Conservation (phyloP, 768 basidiomycete species). For the Amanita rimosa region DNA sequence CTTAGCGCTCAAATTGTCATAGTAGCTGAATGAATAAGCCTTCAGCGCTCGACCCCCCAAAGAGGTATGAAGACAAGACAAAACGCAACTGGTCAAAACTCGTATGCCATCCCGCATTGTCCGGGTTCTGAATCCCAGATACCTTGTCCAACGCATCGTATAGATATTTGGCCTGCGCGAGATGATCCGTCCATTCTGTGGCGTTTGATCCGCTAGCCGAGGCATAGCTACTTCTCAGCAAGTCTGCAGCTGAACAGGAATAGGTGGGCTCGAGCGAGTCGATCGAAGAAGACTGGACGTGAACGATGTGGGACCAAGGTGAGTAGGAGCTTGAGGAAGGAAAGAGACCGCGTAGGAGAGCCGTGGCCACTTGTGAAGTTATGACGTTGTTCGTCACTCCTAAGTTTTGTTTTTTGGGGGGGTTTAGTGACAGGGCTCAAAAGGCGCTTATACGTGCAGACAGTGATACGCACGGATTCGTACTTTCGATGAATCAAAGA, state of each 20-base stretch:
- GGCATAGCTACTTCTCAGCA: constrained; percentile 23
- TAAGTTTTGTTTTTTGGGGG: too few relatives aligned
- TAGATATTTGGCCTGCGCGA: constrained; percentile 23
- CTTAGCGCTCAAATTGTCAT: constrained; percentile 40
- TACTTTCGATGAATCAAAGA: constrained; percentile 20
- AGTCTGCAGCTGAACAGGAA: constrained; percentile 26
- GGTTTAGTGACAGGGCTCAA: not conserved
- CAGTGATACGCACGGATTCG: constrained; percentile 23
- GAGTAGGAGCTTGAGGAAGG: constrained; percentile 13
- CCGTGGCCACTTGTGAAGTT: constrained; percentile 40
- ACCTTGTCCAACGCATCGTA: constrained; percentile 31
- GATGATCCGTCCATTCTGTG: constrained; percentile 28
- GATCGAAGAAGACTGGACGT: constrained; percentile 27
- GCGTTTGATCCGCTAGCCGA: constrained; percentile 19
- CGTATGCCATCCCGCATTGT: constrained; percentile 35
- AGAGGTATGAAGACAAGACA: not conserved
- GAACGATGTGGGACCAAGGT: constrained; percentile 17
- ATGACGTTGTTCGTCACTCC: constrained; percentile 43
- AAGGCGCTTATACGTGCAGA: not conserved
- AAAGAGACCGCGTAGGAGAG: constrained; percentile 33
- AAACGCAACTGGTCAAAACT: constrained; percentile 37
- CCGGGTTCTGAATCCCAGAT: constrained; percentile 26
- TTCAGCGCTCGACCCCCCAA: not conserved
- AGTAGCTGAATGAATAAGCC: constrained; percentile 24
- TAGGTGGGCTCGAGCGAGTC: constrained; percentile 40